Base-by-base conservation (phyloP, 352 stramenopile genomes). In the Phytopythium oedochilum region DNA sequence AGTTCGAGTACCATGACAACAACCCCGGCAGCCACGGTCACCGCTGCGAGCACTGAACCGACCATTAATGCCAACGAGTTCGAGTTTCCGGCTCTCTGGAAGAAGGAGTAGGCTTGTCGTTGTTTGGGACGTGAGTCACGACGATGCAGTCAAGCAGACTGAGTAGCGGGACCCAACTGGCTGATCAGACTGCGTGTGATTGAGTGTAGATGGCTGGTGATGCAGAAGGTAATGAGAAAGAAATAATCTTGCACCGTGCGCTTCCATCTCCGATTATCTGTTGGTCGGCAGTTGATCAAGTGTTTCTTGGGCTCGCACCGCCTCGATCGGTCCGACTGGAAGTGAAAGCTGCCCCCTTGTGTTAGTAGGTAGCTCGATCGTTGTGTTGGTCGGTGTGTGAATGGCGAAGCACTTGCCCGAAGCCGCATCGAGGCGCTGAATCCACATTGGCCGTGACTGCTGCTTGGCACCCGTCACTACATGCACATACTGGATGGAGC, bases 311-410 rank as follows among this genome's bases (percentile, higher is more conserved):
- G 62, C 59, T 9, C 63, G 63, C 15, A 71, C 50, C 14, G 63
- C 63, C 53, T 71, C 63, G 15, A 71, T 43, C 18, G 63, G 55
- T 10, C 63, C 60, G 17, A 71, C 42, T 23, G 63, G 63, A 1
- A 71, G 48, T 12, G 50, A 57, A 12, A 20, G 20, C 15, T 20
- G 35, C 5, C 26, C 38, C 12, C 25, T 18, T 20, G 25, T 29
- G 20, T 28, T 57, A 20, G 18, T 11, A 2, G 46, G 6, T 8
- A 51, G 23, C 18, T 57, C 32, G 35, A 55, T 52, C 34, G 62
- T 25, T 10, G 57, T 59, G 25, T 60, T 53, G 1, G 51, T 65
- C 14, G 45, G 23, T 2, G 61, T 65, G 26, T 65, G 57, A 3
- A 65, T 25, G 28, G 55, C 51, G 17, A 56, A 65, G 20, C 47